These are phyloP conservation scores for Bassia scoparia DNA, from an alignment of 148 eudicot genomes.

Conservation along the genomic window DNA sequence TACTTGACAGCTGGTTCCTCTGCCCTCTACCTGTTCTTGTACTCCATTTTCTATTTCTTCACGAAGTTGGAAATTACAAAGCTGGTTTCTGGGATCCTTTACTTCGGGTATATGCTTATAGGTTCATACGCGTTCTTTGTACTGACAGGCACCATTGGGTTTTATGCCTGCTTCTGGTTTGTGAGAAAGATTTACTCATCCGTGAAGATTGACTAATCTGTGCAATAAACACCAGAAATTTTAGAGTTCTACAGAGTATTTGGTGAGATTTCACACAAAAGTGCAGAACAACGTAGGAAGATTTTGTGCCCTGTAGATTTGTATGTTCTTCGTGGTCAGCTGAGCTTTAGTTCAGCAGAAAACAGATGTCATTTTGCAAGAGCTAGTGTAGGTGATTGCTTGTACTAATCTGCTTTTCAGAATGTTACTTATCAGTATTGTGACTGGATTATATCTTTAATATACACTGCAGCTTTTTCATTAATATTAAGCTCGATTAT, in stretches of 20 bases:
- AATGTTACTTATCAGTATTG: conserved; percentile 15
- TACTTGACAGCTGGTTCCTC: conserved; percentile 55
- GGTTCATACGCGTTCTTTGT: conserved; percentile 48
- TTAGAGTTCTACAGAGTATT: conserved; percentile 9
- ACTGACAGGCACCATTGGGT: conserved; percentile 43
- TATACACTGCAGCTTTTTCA: conserved; percentile 10
- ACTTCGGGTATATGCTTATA: conserved; percentile 45
- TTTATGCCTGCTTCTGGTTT: conserved; percentile 47
- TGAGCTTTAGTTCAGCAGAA: conserved; percentile 12
- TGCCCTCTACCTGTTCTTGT: conserved; percentile 45
- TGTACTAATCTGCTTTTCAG: conserved; percentile 25
- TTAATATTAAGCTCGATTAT: not conserved
- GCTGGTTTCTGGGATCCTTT: conserved; percentile 43
- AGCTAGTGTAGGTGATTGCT: conserved; percentile 25
- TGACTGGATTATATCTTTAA: conserved; percentile 21
- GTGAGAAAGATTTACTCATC: conserved; percentile 48
- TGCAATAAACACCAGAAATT: not conserved
- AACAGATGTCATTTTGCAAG: conserved; percentile 10
- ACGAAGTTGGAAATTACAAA: conserved; percentile 47
- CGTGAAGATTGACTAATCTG: conserved; percentile 39
- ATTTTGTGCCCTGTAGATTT: conserved; percentile 18
- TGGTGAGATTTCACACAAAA: conserved; percentile 21
- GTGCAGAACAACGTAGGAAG: conserved; percentile 14
- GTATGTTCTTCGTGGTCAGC: not conserved
- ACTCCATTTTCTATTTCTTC: conserved; percentile 56